Conservation (phyloP, 1,284 basidiomycete species). For the Ustilago cynodontis region DNA sequence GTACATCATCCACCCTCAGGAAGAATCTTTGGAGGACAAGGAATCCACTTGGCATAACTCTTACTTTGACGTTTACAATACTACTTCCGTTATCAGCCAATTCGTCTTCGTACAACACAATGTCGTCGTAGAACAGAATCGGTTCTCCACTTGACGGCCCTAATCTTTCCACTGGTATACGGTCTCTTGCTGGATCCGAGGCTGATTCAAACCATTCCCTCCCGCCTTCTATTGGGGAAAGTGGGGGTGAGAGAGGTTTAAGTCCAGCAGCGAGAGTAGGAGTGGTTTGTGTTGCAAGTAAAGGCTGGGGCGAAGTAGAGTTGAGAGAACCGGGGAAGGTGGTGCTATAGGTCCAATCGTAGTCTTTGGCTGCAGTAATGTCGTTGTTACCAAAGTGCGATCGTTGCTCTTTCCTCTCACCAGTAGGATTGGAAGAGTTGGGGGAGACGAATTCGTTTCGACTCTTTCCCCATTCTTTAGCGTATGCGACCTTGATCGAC, state of each 20-base stretch:
- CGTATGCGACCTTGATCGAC: slow-evolving; percentile 91
- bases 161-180: slow-evolving; percentile 66
- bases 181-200: slow-evolving; percentile 58
- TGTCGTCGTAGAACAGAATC: slow-evolving; percentile 69
- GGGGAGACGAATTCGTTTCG: slow-evolving; percentile 73
- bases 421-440: not conserved
- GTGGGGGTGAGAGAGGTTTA: not conserved
- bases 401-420: not conserved
- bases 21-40: slow-evolving; percentile 92
- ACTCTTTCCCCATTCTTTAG: slow-evolving; percentile 91
- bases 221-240: not conserved
- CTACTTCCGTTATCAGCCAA: slow-evolving; percentile 68
- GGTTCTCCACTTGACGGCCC: slow-evolving; percentile 64
- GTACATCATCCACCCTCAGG: slow-evolving; percentile 93
- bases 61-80: slow-evolving; percentile 70
- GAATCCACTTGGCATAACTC: slow-evolving; percentile 96
- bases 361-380: slow-evolving; percentile 71
- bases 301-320: slow-evolving; percentile 15
- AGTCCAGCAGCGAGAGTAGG: not conserved
- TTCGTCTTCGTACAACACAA: slow-evolving; percentile 68
- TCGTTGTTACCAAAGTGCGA: slow-evolving; percentile 53
- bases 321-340: slow-evolving; percentile 79
- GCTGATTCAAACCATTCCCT: slow-evolving; percentile 43
- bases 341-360: slow-evolving; percentile 98
- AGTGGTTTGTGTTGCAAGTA: slow-evolving; percentile 8